A percentile compares a stretch with the other conserved stretches of the same genome.
phyloP scores from a whole-genome alignment of 345 rosid genomes.

The Hevea brasiliensis region DNA sequence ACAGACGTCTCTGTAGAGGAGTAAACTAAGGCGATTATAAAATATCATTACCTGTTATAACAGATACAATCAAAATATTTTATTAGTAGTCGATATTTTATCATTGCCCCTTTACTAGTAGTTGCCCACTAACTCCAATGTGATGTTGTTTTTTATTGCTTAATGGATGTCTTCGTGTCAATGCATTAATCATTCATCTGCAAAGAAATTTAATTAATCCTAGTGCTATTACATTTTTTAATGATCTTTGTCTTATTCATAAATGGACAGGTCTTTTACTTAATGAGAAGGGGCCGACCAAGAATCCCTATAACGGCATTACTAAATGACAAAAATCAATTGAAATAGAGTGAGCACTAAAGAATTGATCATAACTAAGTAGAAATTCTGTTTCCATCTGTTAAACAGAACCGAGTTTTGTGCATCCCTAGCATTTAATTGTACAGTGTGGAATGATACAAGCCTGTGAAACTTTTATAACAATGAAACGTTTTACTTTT shows the following conservation, averaged over 20 bases:
- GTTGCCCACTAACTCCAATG: conserved; percentile 3
- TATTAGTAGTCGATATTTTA: not conserved
- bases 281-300: not conserved
- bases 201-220: not conserved
- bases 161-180: conserved; percentile 8
- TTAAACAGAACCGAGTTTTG: too few species aligned
- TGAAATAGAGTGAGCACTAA: not conserved
- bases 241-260: too few species aligned
- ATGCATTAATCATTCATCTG: not conserved
- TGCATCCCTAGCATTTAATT: too few species aligned
- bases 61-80: too few species aligned
- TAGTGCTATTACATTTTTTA: not conserved
- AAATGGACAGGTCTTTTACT: not conserved
- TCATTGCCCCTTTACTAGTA: not conserved
- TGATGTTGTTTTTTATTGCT: not conserved
- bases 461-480: too few species aligned
- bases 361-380: not conserved
- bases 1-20: not conserved
- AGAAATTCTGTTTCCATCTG: too few species aligned
- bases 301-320: not conserved
- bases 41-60: not conserved
- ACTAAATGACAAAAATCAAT: not conserved
- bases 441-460: too few species aligned
- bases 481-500: too few species aligned
- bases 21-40: not conserved